Evolutionary conservation across 2,329 filamentous ascomycete genomes (phyloP).

Genomic region (Colletotrichum caudatum): DNA sequence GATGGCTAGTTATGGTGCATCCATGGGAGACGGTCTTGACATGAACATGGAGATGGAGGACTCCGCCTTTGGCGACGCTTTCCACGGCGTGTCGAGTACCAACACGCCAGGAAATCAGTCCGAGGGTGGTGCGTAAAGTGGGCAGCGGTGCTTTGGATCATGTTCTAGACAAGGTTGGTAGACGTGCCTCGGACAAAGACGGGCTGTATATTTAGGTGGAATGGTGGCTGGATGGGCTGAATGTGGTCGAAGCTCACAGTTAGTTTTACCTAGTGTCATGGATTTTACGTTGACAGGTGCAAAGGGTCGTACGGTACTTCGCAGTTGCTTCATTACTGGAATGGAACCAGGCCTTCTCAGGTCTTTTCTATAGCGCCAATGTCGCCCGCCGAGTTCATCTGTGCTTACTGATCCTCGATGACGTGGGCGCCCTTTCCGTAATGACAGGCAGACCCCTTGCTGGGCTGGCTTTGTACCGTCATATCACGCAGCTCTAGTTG

Average conservation of each 20-base stretch:
- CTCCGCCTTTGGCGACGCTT: constrained; percentile 86
- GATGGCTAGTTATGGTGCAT: constrained; percentile 68
- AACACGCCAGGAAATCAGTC: constrained; percentile 51
- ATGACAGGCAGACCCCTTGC: no score
- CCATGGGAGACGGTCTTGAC: constrained; percentile 68
- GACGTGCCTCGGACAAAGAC: not conserved
- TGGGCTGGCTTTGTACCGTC: not conserved
- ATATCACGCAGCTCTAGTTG: not conserved
- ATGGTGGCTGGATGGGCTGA: not conserved
- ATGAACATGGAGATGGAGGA: constrained; percentile 79
- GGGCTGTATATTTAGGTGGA: constrained; percentile 15
- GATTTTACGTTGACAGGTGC: constrained; percentile 4
- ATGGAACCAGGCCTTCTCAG: not conserved
- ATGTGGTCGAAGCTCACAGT: not conserved
- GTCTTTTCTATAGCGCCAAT: not conserved
- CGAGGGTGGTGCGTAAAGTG: constrained; percentile 38
- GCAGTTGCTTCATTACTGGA: constrained; percentile 17
- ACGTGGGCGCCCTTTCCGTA: not conserved
- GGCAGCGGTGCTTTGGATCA: not conserved
- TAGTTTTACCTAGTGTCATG: not conserved
- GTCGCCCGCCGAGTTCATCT: no score
- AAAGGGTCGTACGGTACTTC: constrained; percentile 21
- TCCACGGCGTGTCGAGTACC: constrained; percentile 70
- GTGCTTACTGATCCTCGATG: not conserved
- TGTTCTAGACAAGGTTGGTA: not conserved